Evolutionary conservation across 768 basidiomycete genomes (phyloP).

Genomic region (Leccinum pellstonianum): DNA sequence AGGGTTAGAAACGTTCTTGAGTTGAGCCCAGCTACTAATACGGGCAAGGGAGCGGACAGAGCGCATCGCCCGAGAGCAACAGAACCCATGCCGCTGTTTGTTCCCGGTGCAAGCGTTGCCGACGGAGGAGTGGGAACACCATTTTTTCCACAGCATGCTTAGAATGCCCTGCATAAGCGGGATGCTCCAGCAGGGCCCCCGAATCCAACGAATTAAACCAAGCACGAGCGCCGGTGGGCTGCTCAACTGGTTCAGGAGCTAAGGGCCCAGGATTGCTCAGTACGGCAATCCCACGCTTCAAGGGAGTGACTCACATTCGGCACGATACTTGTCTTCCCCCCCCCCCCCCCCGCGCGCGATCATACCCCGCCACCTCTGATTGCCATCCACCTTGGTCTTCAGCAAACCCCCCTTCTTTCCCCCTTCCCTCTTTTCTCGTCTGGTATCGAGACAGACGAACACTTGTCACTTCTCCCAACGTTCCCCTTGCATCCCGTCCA

Average conservation of each 20-base stretch:
- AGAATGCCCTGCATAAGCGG: constrained; percentile 17
- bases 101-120: constrained; percentile 33
- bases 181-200: constrained; percentile 34
- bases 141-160: constrained; percentile 11
- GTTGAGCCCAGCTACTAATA: constrained; percentile 70
- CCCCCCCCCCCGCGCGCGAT: no score
- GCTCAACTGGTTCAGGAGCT: constrained; percentile 49
- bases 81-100: constrained; percentile 45
- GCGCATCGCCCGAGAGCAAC: constrained; percentile 77
- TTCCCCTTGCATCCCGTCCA: constrained; percentile 60
- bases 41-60: constrained; percentile 70
- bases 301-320: constrained; percentile 27
- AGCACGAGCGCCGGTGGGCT: constrained; percentile 36
- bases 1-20: constrained; percentile 40
- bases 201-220: constrained; percentile 68
- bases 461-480: constrained; percentile 61
- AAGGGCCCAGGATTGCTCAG: constrained; percentile 5
- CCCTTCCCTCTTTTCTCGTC: constrained; percentile 41
- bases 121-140: constrained; percentile 26
- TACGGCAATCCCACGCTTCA: neutral
- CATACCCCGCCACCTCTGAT: constrained; percentile 81
- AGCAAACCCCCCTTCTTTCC: constrained; percentile 33
- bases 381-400: constrained; percentile 46
- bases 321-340: constrained; percentile 37
- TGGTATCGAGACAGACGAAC: constrained; percentile 29